phyloP scores from a whole-genome alignment of 306 rosid species.

The Quercus gilva region DNA sequence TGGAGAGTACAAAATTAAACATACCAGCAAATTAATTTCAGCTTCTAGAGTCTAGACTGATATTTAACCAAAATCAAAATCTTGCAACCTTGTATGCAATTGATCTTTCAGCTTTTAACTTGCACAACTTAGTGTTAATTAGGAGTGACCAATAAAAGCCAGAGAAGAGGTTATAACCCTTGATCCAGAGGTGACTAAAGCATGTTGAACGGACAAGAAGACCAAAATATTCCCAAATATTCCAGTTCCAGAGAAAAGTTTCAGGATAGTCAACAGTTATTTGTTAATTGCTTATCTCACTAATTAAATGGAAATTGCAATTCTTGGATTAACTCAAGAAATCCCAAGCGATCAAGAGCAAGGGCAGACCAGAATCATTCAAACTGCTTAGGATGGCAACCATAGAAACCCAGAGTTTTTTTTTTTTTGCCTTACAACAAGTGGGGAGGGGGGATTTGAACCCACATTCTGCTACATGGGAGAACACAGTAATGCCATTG shows the following conservation, averaged over 20 bases:
- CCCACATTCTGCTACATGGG: no score
- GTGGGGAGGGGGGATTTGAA: no score
- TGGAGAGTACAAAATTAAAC: conserved; percentile 38
- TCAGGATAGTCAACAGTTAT: background rate
- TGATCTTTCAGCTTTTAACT: conserved; percentile 11
- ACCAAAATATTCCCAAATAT: background rate
- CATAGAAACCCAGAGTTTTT: background rate
- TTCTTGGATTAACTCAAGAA: background rate
- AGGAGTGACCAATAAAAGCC: conserved; percentile 8
- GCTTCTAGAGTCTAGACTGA: background rate
- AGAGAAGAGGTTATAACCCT: conserved; percentile 8
- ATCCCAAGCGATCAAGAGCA: conserved; percentile 19
- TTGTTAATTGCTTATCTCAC: background rate
- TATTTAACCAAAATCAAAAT: background rate
- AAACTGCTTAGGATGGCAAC: conserved; percentile 16
- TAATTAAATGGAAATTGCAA: conserved; percentile 4
- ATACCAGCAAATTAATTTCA: background rate
- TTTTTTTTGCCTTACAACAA: no score
- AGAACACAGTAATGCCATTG: no score
- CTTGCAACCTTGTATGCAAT: background rate
- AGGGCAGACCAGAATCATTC: conserved; percentile 4
- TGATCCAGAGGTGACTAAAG: conserved; percentile 1
- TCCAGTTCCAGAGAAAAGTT: background rate
- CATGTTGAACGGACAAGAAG: background rate
- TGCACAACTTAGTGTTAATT: background rate